Evolutionary conservation across 495 filamentous ascomycete species (phyloP).

Genomic region (Daldinia childiae): DNA sequence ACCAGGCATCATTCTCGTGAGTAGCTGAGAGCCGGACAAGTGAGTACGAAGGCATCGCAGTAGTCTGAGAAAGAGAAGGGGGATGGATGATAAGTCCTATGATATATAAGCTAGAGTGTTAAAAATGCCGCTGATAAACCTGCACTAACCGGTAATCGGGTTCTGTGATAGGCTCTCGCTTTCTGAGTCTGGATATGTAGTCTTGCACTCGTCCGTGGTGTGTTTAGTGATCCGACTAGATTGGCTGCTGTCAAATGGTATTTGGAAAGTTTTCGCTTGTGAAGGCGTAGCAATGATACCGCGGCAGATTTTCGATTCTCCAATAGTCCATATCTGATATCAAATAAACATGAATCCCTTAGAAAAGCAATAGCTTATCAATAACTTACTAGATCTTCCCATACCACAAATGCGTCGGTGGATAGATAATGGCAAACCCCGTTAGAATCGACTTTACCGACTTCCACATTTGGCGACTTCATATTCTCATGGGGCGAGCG

Average conservation of each 20-base stretch:
- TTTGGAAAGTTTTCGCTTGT: conserved; percentile 50
- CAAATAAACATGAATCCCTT: conserved; percentile 23
- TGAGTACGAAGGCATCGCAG: conserved; percentile 50
- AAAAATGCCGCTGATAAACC: not conserved
- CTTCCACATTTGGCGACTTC: conserved; percentile 38
- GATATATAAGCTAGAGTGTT: not conserved
- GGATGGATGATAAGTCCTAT: conserved; percentile 58
- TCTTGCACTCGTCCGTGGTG: conserved; percentile 48
- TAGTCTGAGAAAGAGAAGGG: conserved; percentile 44
- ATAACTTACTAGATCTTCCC: conserved; percentile 54
- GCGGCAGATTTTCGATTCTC: conserved; percentile 45
- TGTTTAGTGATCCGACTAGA: conserved; percentile 37
- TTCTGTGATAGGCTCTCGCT: conserved; percentile 40
- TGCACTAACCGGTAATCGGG: conserved; percentile 54
- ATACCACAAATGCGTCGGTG: conserved; percentile 57
- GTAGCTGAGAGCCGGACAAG: conserved; percentile 58
- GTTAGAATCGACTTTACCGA: conserved; percentile 44
- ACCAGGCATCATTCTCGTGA: conserved; percentile 55
- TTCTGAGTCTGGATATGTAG: conserved; percentile 46
- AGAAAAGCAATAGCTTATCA: not conserved
- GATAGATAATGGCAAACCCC: conserved; percentile 56
- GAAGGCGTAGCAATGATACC: conserved; percentile 56
- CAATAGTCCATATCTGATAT: conserved; percentile 50
- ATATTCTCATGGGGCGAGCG: conserved; percentile 36
- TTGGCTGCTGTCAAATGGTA: conserved; percentile 39